Evolutionary conservation across 2,329 filamentous ascomycete species (phyloP).

Genomic region (Pseudogymnoascus destructans): DNA sequence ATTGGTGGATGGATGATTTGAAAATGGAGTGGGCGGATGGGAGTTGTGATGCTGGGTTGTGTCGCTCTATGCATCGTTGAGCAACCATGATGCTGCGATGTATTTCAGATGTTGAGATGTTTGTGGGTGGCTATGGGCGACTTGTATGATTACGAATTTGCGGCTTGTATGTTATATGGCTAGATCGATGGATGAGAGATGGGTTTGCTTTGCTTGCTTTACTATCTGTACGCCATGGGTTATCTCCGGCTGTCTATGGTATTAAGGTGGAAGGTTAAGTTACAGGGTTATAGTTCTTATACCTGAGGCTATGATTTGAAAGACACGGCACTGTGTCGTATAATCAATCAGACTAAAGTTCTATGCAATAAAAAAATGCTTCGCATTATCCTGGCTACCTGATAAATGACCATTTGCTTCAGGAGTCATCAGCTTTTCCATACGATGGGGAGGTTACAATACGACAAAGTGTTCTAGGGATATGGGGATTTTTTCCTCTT

Average conservation of each 20-base stretch:
- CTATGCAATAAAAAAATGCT: neutral
- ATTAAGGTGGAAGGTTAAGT: neutral
- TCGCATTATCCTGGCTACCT: neutral
- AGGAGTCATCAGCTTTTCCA: neutral
- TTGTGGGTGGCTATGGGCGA: neutral
- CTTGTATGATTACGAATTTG: neutral
- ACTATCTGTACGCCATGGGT: neutral
- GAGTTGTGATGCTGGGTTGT: neutral
- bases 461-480: neutral
- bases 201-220: neutral
- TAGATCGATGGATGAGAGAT: neutral
- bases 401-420: too few species aligned
- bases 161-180: neutral
- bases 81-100: neutral
- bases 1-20: slow-evolving; percentile 29
- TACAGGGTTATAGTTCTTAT: neutral
- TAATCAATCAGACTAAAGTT: neutral
- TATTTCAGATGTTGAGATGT: neutral
- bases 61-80: neutral
- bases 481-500: neutral
- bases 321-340: neutral
- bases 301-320: neutral
- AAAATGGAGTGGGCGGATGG: neutral
- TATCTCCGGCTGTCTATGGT: neutral
- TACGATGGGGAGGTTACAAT: neutral